Conservation (phyloP, 2,329 filamentous ascomycete species). For the Bipolaris gigantea region DNA sequence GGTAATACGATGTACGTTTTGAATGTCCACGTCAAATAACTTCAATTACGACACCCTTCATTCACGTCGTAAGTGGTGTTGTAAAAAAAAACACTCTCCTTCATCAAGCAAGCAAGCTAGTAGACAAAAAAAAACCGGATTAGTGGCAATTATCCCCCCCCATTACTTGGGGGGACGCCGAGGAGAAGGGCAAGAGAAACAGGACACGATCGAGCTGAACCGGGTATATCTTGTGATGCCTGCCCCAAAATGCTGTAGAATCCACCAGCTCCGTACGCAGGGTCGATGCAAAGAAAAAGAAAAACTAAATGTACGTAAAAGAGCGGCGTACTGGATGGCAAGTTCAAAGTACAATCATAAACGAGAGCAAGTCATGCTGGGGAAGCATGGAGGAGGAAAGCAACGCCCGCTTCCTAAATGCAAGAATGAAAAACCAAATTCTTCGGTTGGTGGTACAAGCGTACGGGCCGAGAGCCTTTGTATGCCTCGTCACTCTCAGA, state of each 20-base stretch:
- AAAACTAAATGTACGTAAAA: background rate
- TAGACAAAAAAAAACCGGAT: background rate
- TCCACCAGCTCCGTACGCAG: slow-evolving; percentile 10
- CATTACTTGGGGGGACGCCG: background rate
- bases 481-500: background rate
- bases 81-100: background rate
- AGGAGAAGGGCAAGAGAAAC: background rate
- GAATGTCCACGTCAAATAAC: background rate
- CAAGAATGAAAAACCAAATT: slow-evolving; percentile 3
- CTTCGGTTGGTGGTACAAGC: slow-evolving; percentile 1
- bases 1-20: background rate
- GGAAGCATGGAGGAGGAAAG: slow-evolving; percentile 4
- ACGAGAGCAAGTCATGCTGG: slow-evolving; percentile 3
- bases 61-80: background rate
- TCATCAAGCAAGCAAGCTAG: background rate
- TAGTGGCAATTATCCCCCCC: background rate
- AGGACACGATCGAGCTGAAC: slow-evolving; percentile 13
- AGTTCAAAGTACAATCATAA: slow-evolving; percentile 6
- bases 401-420: slow-evolving; percentile 9
- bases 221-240: slow-evolving; percentile 16
- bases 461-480: background rate
- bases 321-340: background rate
- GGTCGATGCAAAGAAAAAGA: slow-evolving; percentile 2
- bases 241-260: slow-evolving; percentile 10
- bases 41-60: background rate